Conservation (phyloP, 441 rosid species). For the Geranium incanum region DNA sequence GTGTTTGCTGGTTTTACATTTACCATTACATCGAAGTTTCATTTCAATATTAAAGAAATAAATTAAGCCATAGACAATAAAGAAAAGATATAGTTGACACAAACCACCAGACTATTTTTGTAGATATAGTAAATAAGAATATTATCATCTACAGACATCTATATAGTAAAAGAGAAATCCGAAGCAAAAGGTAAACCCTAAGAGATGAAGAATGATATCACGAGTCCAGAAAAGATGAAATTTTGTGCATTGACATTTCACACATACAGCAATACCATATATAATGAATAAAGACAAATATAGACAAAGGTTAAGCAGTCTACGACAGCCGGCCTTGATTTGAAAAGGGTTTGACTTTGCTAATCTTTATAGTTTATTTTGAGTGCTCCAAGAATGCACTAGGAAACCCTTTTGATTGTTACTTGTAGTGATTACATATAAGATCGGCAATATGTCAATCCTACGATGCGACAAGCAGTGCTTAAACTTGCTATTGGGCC, state of each 20-base stretch:
- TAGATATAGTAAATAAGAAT: slow-evolving; percentile 3
- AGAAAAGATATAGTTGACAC: background rate
- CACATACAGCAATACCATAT: background rate
- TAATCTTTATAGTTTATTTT: background rate
- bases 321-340: slow-evolving; percentile 4
- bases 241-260: slow-evolving; percentile 3
- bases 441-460: background rate
- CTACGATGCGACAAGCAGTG: slow-evolving; percentile 10
- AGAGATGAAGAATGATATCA: slow-evolving; percentile 10
- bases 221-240: background rate
- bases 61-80: slow-evolving; percentile 1
- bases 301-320: slow-evolving; percentile 11
- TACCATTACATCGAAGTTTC: slow-evolving; percentile 4
- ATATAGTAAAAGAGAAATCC: background rate
- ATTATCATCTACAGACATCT: slow-evolving; percentile 1
- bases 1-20: background rate
- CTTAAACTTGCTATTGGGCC: slow-evolving; percentile 15
- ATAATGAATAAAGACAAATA: background rate
- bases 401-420: background rate
- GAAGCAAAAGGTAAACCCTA: background rate
- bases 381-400: slow-evolving; percentile 17
- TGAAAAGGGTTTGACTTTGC: slow-evolving; percentile 16
- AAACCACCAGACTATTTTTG: background rate
- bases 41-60: background rate
- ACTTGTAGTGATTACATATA: background rate